These are phyloP conservation scores for Lichtheimia hyalospora DNA, from an alignment of 371 early-diverging fungal genomes.

Conservation along the genomic window DNA sequence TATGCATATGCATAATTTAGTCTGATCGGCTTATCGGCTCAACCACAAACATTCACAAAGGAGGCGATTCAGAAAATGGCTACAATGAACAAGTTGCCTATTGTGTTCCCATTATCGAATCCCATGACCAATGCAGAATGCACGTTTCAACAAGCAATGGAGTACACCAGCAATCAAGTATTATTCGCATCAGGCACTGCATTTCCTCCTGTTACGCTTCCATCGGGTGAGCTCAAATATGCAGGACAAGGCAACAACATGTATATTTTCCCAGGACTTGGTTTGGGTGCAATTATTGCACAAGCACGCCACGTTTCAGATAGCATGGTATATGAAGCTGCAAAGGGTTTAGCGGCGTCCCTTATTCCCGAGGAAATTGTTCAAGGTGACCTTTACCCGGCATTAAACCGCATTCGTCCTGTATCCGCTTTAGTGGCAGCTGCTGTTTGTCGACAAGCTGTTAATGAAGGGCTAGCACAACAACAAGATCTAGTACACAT, in stretches of 20 bases:
- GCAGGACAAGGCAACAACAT: constrained; percentile 26
- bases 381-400: constrained; percentile 77
- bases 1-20: constrained; percentile 8
- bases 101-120: constrained; percentile 93
- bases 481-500: constrained; percentile 1
- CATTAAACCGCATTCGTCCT: constrained; percentile 79
- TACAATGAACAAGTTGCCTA: constrained; percentile 75
- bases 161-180: constrained; percentile 72
- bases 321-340: constrained; percentile 75
- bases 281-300: constrained; percentile 79
- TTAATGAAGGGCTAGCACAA: constrained; percentile 57
- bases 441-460: constrained; percentile 69
- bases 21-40: constrained; percentile 83
- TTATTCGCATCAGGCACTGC: constrained; percentile 94
- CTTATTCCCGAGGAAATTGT: constrained; percentile 66
- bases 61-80: constrained; percentile 69
- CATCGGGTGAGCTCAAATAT: constrained; percentile 26
- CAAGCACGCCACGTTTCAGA: constrained; percentile 74
- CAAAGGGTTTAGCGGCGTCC: constrained; percentile 80
- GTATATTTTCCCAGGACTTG: constrained; percentile 81
- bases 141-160: constrained; percentile 88
- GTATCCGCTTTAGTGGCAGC: constrained; percentile 79
- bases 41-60: constrained; percentile 70
- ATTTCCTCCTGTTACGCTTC: constrained; percentile 75
- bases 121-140: constrained; percentile 89